Conservation (phyloP, 2,329 filamentous ascomycete genomes). For the Dactylellina parvicollis region DNA sequence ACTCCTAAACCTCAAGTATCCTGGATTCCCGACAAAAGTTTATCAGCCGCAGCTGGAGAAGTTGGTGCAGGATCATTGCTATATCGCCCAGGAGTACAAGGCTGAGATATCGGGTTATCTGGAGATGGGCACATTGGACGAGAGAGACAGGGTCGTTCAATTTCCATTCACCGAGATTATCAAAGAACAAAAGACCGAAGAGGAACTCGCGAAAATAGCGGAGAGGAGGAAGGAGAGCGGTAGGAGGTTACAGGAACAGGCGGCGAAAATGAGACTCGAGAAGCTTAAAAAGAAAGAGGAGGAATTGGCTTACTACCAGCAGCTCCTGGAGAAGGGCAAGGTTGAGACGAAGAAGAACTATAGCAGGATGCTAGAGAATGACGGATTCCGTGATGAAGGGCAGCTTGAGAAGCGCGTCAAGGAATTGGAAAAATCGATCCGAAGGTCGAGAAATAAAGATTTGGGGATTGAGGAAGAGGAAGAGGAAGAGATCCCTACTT, state of each 20-base stretch:
- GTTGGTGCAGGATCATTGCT: constrained; percentile 87
- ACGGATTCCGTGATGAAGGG: constrained; percentile 90
- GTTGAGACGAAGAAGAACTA: constrained; percentile 90
- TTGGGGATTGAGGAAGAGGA: constrained; percentile 83
- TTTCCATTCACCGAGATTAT: constrained; percentile 94
- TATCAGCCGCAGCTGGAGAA: constrained; percentile 87
- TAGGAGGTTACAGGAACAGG: constrained; percentile 89
- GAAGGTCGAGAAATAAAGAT: constrained; percentile 90
- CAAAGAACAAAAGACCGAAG: constrained; percentile 88
- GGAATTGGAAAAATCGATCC: constrained; percentile 89
- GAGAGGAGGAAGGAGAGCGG: constrained; percentile 97
- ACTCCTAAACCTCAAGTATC: constrained; percentile 89
- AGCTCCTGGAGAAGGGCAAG: constrained; percentile 76
- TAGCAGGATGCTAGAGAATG: constrained; percentile 82
- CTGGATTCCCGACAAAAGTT: constrained; percentile 84
- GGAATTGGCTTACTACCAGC: constrained; percentile 91
- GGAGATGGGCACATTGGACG: constrained; percentile 91
- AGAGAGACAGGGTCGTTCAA: constrained; percentile 87
- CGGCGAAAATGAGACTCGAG: constrained; percentile 95
- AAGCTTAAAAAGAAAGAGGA: constrained; percentile 96
- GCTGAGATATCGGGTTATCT: constrained; percentile 78
- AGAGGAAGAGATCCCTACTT: constrained; percentile 80
- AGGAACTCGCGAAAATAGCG: constrained; percentile 87
- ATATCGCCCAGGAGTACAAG: constrained; percentile 85
- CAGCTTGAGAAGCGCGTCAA: constrained; percentile 84